A percentile compares a stretch with the other conserved stretches of the same genome.
Evolutionary conservation across 2,329 filamentous ascomycete species (phyloP).

Genomic region (Septoria linicola): DNA sequence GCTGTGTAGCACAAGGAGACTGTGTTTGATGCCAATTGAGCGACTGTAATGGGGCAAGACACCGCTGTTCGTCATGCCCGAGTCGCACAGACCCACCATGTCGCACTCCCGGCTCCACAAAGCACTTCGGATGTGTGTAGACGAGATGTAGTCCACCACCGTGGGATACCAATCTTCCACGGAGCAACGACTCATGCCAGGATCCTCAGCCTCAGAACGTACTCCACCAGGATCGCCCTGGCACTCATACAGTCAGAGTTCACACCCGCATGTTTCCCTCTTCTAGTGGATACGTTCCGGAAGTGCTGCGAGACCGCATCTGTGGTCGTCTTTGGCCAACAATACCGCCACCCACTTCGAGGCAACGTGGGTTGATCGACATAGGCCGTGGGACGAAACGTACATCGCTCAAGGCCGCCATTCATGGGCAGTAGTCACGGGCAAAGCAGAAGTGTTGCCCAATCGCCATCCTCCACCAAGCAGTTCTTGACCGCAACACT

Average conservation of each 20-base stretch:
- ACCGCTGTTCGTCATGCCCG: too few relatives aligned
- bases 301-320: not conserved
- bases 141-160: not conserved
- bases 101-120: not conserved
- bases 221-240: not conserved
- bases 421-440: not conserved
- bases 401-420: not conserved
- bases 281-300: not conserved
- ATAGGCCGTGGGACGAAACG: not conserved
- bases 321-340: not conserved
- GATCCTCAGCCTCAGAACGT: not conserved
- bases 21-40: too few relatives aligned
- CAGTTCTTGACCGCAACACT: constrained; percentile 11
- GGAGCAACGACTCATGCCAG: not conserved
- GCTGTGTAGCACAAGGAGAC: too few relatives aligned
- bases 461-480: constrained; percentile 13
- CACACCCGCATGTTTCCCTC: not conserved
- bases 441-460: not conserved
- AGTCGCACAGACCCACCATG: not conserved
- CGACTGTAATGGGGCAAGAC: too few relatives aligned
- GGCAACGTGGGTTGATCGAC: constrained; percentile 9
- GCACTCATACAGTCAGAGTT: not conserved
- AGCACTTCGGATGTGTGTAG: not conserved
- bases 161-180: not conserved
- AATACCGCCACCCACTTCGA: not conserved